Evolutionary conservation across 768 basidiomycete species (phyloP).

Genomic region (Trametes gibbosa): DNA sequence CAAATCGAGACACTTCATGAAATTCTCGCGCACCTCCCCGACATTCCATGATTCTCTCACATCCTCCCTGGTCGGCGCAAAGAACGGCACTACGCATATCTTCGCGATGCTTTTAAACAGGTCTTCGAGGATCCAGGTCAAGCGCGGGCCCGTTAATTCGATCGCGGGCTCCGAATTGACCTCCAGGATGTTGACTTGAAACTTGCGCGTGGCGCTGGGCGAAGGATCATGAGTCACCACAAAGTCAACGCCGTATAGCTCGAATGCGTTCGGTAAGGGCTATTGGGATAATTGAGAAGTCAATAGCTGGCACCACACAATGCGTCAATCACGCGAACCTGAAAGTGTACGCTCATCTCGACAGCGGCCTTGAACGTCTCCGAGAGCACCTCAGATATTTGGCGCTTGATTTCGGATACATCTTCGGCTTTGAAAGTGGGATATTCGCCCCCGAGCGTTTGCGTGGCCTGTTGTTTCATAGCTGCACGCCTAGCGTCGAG

Average conservation of each 20-base stretch:
- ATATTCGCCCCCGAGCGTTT: background rate
- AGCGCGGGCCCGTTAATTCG: constrained; percentile 81
- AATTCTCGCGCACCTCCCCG: constrained; percentile 49
- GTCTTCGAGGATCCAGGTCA: constrained; percentile 79
- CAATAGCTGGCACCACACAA: background rate
- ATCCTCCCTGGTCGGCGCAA: constrained; percentile 25
- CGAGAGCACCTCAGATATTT: constrained; percentile 62
- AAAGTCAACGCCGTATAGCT: constrained; percentile 94
- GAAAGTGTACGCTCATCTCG: constrained; percentile 80
- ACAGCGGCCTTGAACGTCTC: constrained; percentile 87
- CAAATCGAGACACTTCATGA: constrained; percentile 69
- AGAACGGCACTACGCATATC: constrained; percentile 71
- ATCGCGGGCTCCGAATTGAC: constrained; percentile 97
- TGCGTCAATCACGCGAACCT: constrained; percentile 43
- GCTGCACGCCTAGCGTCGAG: background rate
- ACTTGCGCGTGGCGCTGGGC: constrained; percentile 24
- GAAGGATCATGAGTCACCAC: constrained; percentile 53
- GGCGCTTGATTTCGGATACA: constrained; percentile 50
- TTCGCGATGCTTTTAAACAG: constrained; percentile 71
- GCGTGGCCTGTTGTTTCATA: background rate
- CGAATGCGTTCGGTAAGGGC: constrained; percentile 89
- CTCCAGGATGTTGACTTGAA: constrained; percentile 78
- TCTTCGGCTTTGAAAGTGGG: constrained; percentile 36
- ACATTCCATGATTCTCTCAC: constrained; percentile 46
- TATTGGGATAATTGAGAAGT: constrained; percentile 30